These are phyloP conservation scores for Rhodocollybia butyracea DNA, from an alignment of 768 basidiomycete species.

Conservation along the genomic window DNA sequence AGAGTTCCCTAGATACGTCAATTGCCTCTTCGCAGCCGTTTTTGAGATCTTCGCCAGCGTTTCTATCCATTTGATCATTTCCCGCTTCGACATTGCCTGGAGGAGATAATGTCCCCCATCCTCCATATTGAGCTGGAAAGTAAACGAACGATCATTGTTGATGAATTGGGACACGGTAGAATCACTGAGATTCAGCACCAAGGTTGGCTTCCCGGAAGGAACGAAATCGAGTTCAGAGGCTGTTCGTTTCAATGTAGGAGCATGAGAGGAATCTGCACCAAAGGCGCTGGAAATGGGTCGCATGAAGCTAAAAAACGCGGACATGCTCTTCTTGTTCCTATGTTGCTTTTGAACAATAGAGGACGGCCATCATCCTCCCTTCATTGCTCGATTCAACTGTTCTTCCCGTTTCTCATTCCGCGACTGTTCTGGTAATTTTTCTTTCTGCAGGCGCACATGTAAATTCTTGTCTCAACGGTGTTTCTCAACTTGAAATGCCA, in stretches of 20 bases:
- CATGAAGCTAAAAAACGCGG: slow-evolving; percentile 81
- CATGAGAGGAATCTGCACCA: slow-evolving; percentile 53
- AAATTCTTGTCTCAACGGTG: slow-evolving; percentile 71
- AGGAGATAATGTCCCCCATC: slow-evolving; percentile 83
- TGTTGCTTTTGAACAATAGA: slow-evolving; percentile 64
- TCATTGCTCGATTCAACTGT: slow-evolving; percentile 71
- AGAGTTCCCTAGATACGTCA: slow-evolving; percentile 76
- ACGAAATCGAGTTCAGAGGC: slow-evolving; percentile 74
- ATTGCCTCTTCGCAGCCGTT: slow-evolving; percentile 69
- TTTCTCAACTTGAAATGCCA: slow-evolving; percentile 74
- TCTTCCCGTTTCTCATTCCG: slow-evolving; percentile 74
- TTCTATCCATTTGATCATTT: slow-evolving; percentile 77
- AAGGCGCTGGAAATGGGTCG: slow-evolving; percentile 88
- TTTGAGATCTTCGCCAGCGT: slow-evolving; percentile 70
- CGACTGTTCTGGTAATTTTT: slow-evolving; percentile 73
- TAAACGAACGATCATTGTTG: slow-evolving; percentile 80
- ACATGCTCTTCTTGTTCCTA: slow-evolving; percentile 87
- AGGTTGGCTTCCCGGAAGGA: slow-evolving; percentile 67
- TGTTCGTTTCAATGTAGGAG: slow-evolving; percentile 49
- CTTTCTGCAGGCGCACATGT: slow-evolving; percentile 66
- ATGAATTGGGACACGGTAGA: slow-evolving; percentile 67
- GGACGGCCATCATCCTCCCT: slow-evolving; percentile 45
- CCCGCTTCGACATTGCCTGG: slow-evolving; percentile 66
- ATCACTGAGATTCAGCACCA: slow-evolving; percentile 73
- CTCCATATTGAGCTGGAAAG: slow-evolving; percentile 81